These are phyloP conservation scores for Vitis hybrid DNA, from an alignment of 177 flowering plant genomes.

Conservation along the genomic window DNA sequence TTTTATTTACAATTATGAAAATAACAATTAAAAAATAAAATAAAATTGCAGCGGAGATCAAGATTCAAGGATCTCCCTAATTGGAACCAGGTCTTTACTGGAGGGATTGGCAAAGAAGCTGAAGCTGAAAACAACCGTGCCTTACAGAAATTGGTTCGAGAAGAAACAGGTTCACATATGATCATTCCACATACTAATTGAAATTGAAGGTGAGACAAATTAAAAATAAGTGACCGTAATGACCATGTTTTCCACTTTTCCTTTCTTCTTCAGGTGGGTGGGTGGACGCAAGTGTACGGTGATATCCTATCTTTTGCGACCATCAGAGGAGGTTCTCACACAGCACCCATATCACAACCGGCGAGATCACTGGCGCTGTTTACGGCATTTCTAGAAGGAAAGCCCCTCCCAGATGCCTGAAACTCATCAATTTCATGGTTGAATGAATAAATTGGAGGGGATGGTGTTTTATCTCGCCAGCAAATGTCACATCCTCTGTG, in stretches of 20 bases:
- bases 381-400: constrained; percentile 13
- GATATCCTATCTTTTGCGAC: constrained; percentile 13
- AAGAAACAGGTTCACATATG: too few relatives aligned
- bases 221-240: too few relatives aligned
- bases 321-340: constrained; percentile 20
- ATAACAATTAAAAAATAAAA: too few relatives aligned
- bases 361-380: constrained; percentile 19
- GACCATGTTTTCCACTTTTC: background rate
- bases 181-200: too few relatives aligned
- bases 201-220: too few relatives aligned
- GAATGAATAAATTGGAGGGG: too few relatives aligned
- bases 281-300: constrained; percentile 22
- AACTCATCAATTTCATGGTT: too few relatives aligned
- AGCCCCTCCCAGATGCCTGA: constrained; percentile 14
- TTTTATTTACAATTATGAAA: too few relatives aligned
- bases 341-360: constrained; percentile 19
- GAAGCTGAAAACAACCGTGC: background rate
- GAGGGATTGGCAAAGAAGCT: background rate
- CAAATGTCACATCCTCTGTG: too few relatives aligned
- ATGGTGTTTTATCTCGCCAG: too few relatives aligned
- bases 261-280: constrained; percentile 11
- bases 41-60: too few relatives aligned
- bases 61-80: background rate
- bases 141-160: background rate
- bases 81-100: background rate